Percentiles rank a stretch among this genome's conserved stretches.
phyloP scores from a whole-genome alignment of 176 grass and related monocot species.

The Thinopyrum elongatum region DNA sequence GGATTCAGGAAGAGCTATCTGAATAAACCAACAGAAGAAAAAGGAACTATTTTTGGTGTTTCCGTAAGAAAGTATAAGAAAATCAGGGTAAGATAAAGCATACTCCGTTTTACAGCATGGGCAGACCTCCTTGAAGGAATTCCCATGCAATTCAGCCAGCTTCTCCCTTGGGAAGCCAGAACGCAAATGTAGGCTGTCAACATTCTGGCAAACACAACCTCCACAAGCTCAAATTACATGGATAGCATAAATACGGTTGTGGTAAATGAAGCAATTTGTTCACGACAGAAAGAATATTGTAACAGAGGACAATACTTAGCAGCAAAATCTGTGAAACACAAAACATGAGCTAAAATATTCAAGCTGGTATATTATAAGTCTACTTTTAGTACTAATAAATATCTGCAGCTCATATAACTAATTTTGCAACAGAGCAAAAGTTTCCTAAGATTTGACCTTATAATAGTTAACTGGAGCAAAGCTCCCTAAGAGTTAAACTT shows the following conservation, averaged over 20 bases:
- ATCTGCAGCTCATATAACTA: background rate
- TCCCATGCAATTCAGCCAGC: constrained; percentile 87
- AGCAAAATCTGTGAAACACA: background rate
- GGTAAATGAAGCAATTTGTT: constrained; percentile 8
- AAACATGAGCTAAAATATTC: background rate
- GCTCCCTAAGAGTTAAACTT: background rate
- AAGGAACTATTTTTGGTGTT: constrained; percentile 9
- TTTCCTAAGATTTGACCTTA: background rate
- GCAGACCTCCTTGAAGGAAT: constrained; percentile 95
- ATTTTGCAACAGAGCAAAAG: background rate
- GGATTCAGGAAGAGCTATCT: constrained; percentile 13
- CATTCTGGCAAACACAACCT: constrained; percentile 60
- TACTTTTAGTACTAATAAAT: background rate
- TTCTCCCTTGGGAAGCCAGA: constrained; percentile 90
- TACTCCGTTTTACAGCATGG: constrained; percentile 89
- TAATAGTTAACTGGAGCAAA: background rate
- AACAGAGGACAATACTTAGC: background rate
- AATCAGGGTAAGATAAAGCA: constrained; percentile 28
- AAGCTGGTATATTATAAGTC: background rate
- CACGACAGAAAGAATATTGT: background rate
- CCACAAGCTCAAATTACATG: constrained; percentile 25
- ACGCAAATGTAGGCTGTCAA: constrained; percentile 95
- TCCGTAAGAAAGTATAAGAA: background rate
- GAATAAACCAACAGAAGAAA: constrained; percentile 26
- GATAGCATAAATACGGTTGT: background rate